A percentile compares a stretch with the other conserved stretches of the same genome.
phyloP scores from a whole-genome alignment of 108 stramenopile genomes.

The Conticribra weissflogii region DNA sequence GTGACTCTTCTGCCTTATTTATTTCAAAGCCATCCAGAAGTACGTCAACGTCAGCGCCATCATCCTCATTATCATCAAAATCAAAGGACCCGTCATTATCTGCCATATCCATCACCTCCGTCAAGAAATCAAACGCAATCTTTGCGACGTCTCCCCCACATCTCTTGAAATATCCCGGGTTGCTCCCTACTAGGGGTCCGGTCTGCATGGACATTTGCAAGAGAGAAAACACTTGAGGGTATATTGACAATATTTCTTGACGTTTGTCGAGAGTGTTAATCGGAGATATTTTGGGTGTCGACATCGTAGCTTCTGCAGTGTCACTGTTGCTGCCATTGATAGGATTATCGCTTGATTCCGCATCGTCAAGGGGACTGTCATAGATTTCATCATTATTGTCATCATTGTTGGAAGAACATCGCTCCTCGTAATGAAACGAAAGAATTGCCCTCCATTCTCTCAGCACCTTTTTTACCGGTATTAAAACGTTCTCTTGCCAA shows the following conservation, averaged over 20 bases:
- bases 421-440: slow-evolving; percentile 29
- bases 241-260: slow-evolving; percentile 14
- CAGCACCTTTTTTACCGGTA: slow-evolving; percentile 65
- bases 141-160: slow-evolving; percentile 73
- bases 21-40: neutral
- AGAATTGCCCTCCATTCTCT: slow-evolving; percentile 73
- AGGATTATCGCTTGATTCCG: neutral
- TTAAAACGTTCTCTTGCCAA: slow-evolving; percentile 68
- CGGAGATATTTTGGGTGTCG: neutral
- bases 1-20: neutral
- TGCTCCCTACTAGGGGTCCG: slow-evolving; percentile 75
- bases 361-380: too few species aligned
- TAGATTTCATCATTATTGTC: neutral
- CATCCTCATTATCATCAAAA: neutral
- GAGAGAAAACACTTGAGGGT: slow-evolving; percentile 54
- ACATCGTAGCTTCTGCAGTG: slow-evolving; percentile 10
- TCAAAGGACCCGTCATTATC: neutral
- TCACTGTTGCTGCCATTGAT: slow-evolving; percentile 7
- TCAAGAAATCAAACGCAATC: slow-evolving; percentile 58
- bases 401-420: slow-evolving; percentile 5
- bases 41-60: neutral
- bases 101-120: slow-evolving; percentile 35
- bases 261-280: neutral
- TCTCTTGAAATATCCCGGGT: slow-evolving; percentile 86
- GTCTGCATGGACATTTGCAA: slow-evolving; percentile 73